Evolutionary conservation across 2,329 filamentous ascomycete genomes (phyloP), one percentile per base, ranked within the genome.

Genomic region (Elsinoe necatrix): DNA sequence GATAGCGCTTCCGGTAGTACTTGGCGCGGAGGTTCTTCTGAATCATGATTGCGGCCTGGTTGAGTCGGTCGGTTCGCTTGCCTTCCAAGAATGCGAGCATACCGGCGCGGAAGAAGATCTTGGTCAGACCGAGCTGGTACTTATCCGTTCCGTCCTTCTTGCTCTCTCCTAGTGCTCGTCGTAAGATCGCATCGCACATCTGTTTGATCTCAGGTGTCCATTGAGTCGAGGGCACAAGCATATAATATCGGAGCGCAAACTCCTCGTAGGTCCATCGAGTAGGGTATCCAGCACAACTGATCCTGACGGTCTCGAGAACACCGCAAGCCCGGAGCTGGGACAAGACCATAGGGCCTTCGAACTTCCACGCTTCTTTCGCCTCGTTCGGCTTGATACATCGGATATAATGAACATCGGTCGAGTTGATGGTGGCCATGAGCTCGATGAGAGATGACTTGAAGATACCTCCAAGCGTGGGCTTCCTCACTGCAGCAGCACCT

Each of bases 341-440:
- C 60, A 98, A 80, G 63, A 98, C 93, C 93, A 98, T 98, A 2
- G 95, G 93, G 0, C 93, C 93, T 69, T 98, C 93, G 61, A 97
- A 98, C 66, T 95, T 92, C 93, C 93, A 98, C 0, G 93, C 83
- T 67, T 88, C 88, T 73, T 98, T 98, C 52, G 84, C 89, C 73
- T 98, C 93, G 69, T 98, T 98, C 29, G 93, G 93, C 75, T 98
- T 98, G 74, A 98, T 97, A 71, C 93, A 98, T 64, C 93, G 85
- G 68, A 98, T 98, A 73, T 98, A 98, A 73, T 98, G 93, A 18
- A 97, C 93, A 69, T 98, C 93, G 2, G 93, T 98, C 63, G 88
- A 91, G 72, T 95, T 95, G 73, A 98, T 98, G 4, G 93, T 98
- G 69, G 83, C 80, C 92, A 98, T 98, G 54, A 98, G 82, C 73